These are phyloP conservation scores for Talaromyces nanjingensis DNA, from an alignment of 495 filamentous ascomycete species.

Conservation along the genomic window DNA sequence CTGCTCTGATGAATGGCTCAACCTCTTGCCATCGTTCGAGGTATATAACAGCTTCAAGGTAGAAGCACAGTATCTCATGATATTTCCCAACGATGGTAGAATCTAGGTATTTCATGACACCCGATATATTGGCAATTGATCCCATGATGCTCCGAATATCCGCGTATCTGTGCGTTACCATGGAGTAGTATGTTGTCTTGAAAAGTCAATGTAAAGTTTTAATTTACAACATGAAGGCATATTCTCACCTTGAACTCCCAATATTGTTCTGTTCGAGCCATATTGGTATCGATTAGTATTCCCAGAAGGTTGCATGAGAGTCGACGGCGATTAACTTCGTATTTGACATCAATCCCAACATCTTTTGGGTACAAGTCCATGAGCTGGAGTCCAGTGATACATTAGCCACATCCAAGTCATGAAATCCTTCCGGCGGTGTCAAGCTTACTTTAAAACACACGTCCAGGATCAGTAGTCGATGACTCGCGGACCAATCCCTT, in stretches of 20 bases:
- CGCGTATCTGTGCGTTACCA: not conserved
- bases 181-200: not conserved
- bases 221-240: not conserved
- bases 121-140: not conserved
- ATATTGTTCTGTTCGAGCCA: constrained; percentile 60
- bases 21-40: not conserved
- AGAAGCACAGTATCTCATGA: not conserved
- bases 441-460: constrained; percentile 44
- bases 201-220: not conserved
- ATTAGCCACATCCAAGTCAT: constrained; percentile 4
- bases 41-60: constrained; percentile 1
- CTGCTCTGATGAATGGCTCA: constrained; percentile 16
- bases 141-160: not conserved
- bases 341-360: constrained; percentile 23
- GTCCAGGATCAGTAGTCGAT: constrained; percentile 49
- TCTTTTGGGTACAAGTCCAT: constrained; percentile 51
- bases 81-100: not conserved
- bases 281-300: constrained; percentile 47
- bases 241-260: constrained; percentile 39
- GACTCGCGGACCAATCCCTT: constrained; percentile 42
- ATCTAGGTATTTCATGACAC: not conserved
- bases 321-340: constrained; percentile 49
- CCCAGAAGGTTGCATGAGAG: constrained; percentile 66
- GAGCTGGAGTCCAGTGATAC: constrained; percentile 30
- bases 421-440: not conserved